A percentile compares a stretch with the other conserved stretches of the same genome.
These are phyloP conservation scores for Rhodotorula sp. DNA, from an alignment of 1,284 basidiomycete species.

Conservation along the genomic window DNA sequence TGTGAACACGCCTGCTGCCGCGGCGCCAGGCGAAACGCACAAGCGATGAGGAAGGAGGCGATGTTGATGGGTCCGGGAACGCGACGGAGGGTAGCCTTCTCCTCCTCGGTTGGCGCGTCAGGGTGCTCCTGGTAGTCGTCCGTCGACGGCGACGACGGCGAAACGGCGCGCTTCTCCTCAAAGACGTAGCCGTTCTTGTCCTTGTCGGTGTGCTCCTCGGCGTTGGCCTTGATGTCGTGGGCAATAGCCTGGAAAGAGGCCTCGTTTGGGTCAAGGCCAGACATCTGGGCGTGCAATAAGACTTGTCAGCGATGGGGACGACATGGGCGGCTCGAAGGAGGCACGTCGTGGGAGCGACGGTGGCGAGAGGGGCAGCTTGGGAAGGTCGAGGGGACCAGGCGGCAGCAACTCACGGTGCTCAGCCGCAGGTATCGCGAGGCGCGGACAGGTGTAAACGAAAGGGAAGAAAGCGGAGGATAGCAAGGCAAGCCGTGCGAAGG, in stretches of 20 bases:
- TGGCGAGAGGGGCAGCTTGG: background rate
- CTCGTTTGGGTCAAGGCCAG: conserved; percentile 22
- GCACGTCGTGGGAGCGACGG: background rate
- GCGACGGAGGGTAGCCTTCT: conserved; percentile 16
- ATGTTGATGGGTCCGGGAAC: conserved; percentile 25
- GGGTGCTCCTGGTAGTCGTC: background rate
- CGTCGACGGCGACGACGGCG: conserved; percentile 4
- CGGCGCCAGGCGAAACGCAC: too few relatives aligned
- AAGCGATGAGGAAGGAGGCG: conserved; percentile 29
- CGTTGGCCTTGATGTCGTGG: background rate
- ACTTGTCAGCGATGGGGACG: background rate
- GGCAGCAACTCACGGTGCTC: background rate
- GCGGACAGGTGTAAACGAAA: background rate
- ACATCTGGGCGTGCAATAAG: background rate
- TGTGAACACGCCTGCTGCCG: too few relatives aligned
- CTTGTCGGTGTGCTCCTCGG: background rate
- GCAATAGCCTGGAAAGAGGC: conserved; percentile 2
- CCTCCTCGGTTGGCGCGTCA: conserved; percentile 19
- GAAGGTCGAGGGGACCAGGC: background rate
- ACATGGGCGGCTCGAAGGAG: background rate
- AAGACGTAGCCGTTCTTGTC: conserved; percentile 8
- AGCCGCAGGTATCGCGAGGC: background rate
- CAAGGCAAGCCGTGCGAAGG: background rate
- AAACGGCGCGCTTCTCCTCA: conserved; percentile 17
- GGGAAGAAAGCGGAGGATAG: conserved; percentile 6